Evolutionary conservation across 2,329 filamentous ascomycete genomes (phyloP).

Genomic region (Aureobasidium uvarum): DNA sequence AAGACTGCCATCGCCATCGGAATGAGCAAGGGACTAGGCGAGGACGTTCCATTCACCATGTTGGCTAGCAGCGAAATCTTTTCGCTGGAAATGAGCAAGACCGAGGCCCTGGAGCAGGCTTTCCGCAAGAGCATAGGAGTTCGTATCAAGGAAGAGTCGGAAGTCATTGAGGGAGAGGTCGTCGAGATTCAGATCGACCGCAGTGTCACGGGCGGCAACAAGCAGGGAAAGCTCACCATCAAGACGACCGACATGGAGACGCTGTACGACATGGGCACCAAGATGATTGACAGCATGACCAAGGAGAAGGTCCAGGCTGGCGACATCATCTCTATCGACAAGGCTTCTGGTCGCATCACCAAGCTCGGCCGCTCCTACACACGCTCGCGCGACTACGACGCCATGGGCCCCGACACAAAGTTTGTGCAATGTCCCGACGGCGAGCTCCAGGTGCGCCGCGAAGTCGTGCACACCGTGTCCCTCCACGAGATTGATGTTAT

Average conservation of each 20-base stretch:
- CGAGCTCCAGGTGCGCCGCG: slow-evolving; percentile 94
- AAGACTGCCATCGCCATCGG: slow-evolving; percentile 99
- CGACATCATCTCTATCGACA: slow-evolving; percentile 98
- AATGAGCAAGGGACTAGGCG: slow-evolving; percentile 92
- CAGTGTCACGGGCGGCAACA: slow-evolving; percentile 92
- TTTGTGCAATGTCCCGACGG: slow-evolving; percentile 97
- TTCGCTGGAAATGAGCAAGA: slow-evolving; percentile 99
- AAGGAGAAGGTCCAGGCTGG: slow-evolving; percentile 99
- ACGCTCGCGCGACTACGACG: slow-evolving; percentile 94
- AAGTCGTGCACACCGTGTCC: slow-evolving; percentile 94
- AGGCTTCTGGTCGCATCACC: slow-evolving; percentile 95
- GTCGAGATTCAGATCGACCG: slow-evolving; percentile 98
- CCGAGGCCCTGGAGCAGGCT: slow-evolving; percentile 95
- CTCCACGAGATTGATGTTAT: slow-evolving; percentile 99
- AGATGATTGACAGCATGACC: slow-evolving; percentile 99
- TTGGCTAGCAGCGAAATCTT: slow-evolving; percentile 97
- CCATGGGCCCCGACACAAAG: slow-evolving; percentile 97
- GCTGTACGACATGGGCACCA: slow-evolving; percentile 98
- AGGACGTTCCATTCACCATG: slow-evolving; percentile 95
- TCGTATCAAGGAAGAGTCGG: slow-evolving; percentile 96
- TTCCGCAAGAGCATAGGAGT: slow-evolving; percentile 98
- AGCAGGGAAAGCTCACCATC: slow-evolving; percentile 98
- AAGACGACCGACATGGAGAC: slow-evolving; percentile 99
- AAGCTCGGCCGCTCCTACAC: slow-evolving; percentile 95
- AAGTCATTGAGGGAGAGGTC: slow-evolving; percentile 98